Evolutionary conservation across 2,329 filamentous ascomycete genomes (phyloP).

Genomic region (Aureobasidium leucospermi): DNA sequence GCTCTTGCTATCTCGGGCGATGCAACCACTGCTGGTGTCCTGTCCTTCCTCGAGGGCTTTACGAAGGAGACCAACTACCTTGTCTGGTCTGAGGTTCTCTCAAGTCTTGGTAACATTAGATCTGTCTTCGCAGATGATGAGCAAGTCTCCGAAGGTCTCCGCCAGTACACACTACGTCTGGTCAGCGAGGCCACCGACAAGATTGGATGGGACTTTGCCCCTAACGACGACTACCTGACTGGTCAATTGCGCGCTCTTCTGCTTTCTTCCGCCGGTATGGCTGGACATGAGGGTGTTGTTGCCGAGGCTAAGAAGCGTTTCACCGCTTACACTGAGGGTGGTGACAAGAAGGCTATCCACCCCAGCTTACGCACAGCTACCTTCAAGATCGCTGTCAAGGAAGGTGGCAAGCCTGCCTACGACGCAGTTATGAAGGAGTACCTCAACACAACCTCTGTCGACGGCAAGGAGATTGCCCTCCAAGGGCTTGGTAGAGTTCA

Average conservation of each 20-base stretch:
- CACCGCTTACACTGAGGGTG: constrained; percentile 64
- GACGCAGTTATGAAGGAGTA: constrained; percentile 79
- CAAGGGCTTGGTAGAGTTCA: constrained; percentile 67
- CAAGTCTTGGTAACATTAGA: constrained; percentile 67
- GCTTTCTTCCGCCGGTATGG: constrained; percentile 65
- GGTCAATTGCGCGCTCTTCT: constrained; percentile 77
- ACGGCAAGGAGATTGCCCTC: constrained; percentile 83
- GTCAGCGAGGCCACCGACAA: constrained; percentile 67
- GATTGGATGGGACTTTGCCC: constrained; percentile 78
- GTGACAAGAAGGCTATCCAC: constrained; percentile 63
- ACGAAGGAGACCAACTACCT: constrained; percentile 73
- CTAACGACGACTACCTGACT: constrained; percentile 72
- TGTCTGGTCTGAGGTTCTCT: constrained; percentile 80
- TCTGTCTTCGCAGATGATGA: constrained; percentile 78
- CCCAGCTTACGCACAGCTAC: constrained; percentile 74
- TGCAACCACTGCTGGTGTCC: constrained; percentile 69
- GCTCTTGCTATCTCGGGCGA: constrained; percentile 84
- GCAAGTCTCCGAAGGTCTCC: constrained; percentile 62
- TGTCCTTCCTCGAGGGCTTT: constrained; percentile 82
- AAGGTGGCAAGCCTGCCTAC: constrained; percentile 63
- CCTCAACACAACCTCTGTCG: constrained; percentile 71
- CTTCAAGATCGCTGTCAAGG: constrained; percentile 70
- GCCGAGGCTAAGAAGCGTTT: constrained; percentile 73
- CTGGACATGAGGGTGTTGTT: constrained; percentile 64
- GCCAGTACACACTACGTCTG: constrained; percentile 71